Conservation (phyloP, 108 stramenopile genomes). For the Asterionellopsis glacialis region DNA sequence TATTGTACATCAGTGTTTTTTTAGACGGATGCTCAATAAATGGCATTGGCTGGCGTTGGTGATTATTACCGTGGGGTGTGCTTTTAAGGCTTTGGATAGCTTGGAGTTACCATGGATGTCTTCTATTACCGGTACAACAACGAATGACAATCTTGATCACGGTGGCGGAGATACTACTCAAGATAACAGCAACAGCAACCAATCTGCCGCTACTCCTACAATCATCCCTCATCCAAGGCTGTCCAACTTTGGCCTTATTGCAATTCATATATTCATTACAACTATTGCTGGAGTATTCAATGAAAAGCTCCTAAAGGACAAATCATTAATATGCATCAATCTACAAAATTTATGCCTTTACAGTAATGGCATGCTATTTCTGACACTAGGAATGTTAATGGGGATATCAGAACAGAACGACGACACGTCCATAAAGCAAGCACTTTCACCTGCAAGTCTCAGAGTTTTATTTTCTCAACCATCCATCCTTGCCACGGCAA, state of each 20-base stretch:
- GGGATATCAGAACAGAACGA: background rate
- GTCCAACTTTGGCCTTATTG: background rate
- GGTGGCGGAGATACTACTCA: no score
- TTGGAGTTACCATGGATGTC: no score
- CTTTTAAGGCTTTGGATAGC: background rate
- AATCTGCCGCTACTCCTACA: background rate
- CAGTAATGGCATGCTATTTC: background rate
- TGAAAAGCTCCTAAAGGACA: constrained; percentile 15
- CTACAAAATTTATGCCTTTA: constrained; percentile 12
- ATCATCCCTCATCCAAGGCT: background rate
- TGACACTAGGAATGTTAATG: background rate
- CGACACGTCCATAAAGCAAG: background rate
- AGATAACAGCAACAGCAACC: no score
- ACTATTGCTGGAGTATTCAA: constrained; percentile 13
- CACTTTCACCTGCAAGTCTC: background rate
- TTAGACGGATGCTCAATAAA: background rate
- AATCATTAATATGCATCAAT: constrained; percentile 10
- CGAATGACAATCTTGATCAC: no score
- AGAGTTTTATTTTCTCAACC: background rate
- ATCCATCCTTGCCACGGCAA: background rate
- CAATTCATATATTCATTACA: background rate
- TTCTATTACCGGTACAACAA: no score
- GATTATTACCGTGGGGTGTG: background rate
- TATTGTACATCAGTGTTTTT: constrained; percentile 3
- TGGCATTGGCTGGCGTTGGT: constrained; percentile 11